phyloP scores from a whole-genome alignment of 2,329 filamentous ascomycete species.

The Westerdykella ornata region DNA sequence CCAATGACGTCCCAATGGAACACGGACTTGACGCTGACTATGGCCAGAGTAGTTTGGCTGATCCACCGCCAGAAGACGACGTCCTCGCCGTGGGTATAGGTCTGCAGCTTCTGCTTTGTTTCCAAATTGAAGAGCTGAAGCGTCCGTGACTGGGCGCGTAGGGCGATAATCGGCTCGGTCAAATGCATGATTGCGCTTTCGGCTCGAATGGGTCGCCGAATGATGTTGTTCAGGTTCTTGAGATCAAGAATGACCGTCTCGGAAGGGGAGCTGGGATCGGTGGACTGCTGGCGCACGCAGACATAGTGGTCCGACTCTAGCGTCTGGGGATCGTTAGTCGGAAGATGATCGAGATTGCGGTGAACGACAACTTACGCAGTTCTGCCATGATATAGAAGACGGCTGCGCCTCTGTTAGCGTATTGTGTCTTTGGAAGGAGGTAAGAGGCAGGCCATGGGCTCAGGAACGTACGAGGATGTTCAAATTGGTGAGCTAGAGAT shows the following conservation, averaged over 20 bases:
- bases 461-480: slow-evolving; percentile 43
- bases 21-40: slow-evolving; percentile 85
- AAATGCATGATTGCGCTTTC: slow-evolving; percentile 99
- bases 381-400: slow-evolving; percentile 76
- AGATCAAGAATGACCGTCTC: slow-evolving; percentile 97
- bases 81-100: slow-evolving; percentile 91
- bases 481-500: slow-evolving; percentile 40
- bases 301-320: slow-evolving; percentile 96
- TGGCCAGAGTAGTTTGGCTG: slow-evolving; percentile 76
- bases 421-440: slow-evolving; percentile 9
- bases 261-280: slow-evolving; percentile 68
- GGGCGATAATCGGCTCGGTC: slow-evolving; percentile 88
- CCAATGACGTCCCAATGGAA: slow-evolving; percentile 99
- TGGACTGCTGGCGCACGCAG: slow-evolving; percentile 88
- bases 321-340: slow-evolving; percentile 54
- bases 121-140: slow-evolving; percentile 96
- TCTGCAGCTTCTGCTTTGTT: slow-evolving; percentile 93
- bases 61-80: slow-evolving; percentile 99
- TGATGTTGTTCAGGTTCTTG: slow-evolving; percentile 95
- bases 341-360: not conserved
- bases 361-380: slow-evolving; percentile 58
- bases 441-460: slow-evolving; percentile 9
- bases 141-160: slow-evolving; percentile 89
- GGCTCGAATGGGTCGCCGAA: slow-evolving; percentile 91
- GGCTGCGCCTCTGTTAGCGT: slow-evolving; percentile 45